phyloP scores from a whole-genome alignment of 2,329 filamentous ascomycete species.

The Drechslerella stenobrocha region DNA sequence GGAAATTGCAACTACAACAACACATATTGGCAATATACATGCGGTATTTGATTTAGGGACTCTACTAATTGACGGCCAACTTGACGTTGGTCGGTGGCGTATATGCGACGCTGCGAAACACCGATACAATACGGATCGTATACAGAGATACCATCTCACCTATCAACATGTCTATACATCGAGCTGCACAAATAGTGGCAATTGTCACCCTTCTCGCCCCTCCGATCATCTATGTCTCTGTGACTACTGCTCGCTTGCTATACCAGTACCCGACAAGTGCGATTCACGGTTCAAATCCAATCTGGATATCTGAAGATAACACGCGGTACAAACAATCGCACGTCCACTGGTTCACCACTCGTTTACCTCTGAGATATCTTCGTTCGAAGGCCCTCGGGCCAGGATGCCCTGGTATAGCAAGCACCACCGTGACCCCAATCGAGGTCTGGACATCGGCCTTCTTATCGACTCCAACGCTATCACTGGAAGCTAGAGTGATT shows the following conservation, averaged over 20 bases:
- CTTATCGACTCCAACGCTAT: conserved; percentile 37
- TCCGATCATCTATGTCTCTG: conserved; percentile 24
- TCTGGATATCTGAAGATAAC: conserved; percentile 20
- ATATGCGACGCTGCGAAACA: too few relatives aligned
- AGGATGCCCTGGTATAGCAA: background rate
- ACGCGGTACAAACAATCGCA: conserved; percentile 19
- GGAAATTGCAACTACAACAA: too few relatives aligned
- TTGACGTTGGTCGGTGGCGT: too few relatives aligned
- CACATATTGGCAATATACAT: too few relatives aligned
- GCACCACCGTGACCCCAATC: conserved; percentile 8
- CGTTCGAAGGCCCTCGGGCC: background rate
- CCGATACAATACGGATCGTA: too few relatives aligned
- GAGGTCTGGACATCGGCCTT: conserved; percentile 35
- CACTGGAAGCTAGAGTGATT: conserved; percentile 15
- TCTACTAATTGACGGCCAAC: too few relatives aligned
- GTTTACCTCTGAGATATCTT: conserved; percentile 8
- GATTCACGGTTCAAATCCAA: conserved; percentile 32
- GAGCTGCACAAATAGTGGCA: too few relatives aligned
- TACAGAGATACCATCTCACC: conserved; percentile 12
- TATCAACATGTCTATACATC: conserved; percentile 9
- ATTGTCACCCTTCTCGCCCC: conserved; percentile 16
- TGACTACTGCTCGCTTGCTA: conserved; percentile 25
- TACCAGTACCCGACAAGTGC: conserved; percentile 30
- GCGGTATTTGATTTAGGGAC: too few relatives aligned
- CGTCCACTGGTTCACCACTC: conserved; percentile 36